These are phyloP conservation scores for Kuraishia borneana DNA, from an alignment of 805 yeast species.

Conservation along the genomic window DNA sequence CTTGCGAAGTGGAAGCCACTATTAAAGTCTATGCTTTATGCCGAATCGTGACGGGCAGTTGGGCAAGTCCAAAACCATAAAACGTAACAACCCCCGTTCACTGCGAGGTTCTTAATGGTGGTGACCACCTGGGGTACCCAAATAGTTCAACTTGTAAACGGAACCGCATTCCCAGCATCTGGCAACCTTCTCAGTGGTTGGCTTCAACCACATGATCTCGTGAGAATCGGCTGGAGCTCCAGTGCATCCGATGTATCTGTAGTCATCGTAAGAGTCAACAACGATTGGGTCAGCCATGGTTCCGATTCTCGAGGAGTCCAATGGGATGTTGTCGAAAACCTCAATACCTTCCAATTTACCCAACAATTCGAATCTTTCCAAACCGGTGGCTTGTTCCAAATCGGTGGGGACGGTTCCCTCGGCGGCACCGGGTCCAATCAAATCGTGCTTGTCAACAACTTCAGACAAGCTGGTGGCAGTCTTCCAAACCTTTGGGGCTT, in stretches of 20 bases:
- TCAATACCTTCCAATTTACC: conserved; percentile 96
- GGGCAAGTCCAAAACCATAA: too few relatives aligned
- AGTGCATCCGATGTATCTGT: conserved; percentile 94
- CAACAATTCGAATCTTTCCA: conserved; percentile 89
- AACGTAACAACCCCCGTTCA: too few relatives aligned
- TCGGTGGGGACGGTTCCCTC: conserved; percentile 82
- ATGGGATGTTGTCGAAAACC: conserved; percentile 80
- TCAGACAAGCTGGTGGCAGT: conserved; percentile 65
- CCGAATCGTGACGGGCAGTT: too few relatives aligned
- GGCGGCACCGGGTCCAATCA: conserved; percentile 88
- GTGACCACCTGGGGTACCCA: conserved; percentile 69
- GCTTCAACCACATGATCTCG: conserved; percentile 85
- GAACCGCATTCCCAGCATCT: conserved; percentile 99
- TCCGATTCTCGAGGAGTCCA: conserved; percentile 82
- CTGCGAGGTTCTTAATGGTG: too few relatives aligned
- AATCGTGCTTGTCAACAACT: conserved; percentile 64
- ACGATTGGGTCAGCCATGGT: conserved; percentile 83
- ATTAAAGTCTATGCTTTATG: too few relatives aligned
- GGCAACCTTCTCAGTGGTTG: conserved; percentile 68
- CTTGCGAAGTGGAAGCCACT: too few relatives aligned
- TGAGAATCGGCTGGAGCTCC: conserved; percentile 94
- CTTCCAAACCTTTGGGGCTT: conserved; percentile 29
- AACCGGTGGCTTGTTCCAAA: conserved; percentile 95
- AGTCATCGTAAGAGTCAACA: conserved; percentile 83
- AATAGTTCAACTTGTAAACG: conserved; percentile 78